phyloP scores from a whole-genome alignment of 257 asterid genomes.

The Ilex aquifolium region DNA sequence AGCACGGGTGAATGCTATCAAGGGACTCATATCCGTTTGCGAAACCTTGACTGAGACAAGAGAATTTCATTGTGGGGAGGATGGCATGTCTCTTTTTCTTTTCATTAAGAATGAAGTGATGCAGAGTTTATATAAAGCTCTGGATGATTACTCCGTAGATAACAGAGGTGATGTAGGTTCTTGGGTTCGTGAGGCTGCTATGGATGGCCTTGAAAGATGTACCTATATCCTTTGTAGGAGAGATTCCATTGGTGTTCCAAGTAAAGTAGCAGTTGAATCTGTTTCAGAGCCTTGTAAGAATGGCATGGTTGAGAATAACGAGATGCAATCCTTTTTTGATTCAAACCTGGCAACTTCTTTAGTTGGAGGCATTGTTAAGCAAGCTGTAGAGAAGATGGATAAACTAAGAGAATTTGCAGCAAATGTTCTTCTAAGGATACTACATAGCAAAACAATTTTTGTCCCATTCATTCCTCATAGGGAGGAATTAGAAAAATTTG shows the following conservation, averaged over 20 bases:
- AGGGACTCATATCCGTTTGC: constrained; percentile 74
- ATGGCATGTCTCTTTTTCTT: constrained; percentile 37
- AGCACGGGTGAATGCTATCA: constrained; percentile 87
- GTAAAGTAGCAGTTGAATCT: constrained; percentile 21
- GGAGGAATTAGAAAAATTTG: constrained; percentile 53
- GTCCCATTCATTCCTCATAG: constrained; percentile 67
- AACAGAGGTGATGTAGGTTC: constrained; percentile 98
- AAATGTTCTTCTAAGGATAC: constrained; percentile 62
- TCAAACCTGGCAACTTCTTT: constrained; percentile 50
- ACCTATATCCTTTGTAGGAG: constrained; percentile 73
- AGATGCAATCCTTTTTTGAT: constrained; percentile 39
- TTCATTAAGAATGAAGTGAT: constrained; percentile 70
- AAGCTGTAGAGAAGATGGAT: constrained; percentile 97
- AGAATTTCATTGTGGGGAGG: constrained; percentile 48
- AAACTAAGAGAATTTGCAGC: constrained; percentile 84
- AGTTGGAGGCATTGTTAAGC: constrained; percentile 72
- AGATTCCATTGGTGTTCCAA: constrained; percentile 26
- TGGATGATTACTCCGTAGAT: constrained; percentile 92
- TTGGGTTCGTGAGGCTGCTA: constrained; percentile 99
- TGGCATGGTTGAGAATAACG: constrained; percentile 23
- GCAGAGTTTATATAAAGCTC: constrained; percentile 69
- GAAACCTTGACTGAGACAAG: constrained; percentile 51
- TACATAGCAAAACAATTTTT: constrained; percentile 43
- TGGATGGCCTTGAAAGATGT: constrained; percentile 86
- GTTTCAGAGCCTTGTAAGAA: constrained; percentile 20